These are phyloP conservation scores for Funneliformis mosseae DNA, from an alignment of 192 early-diverging fungal species.

Conservation along the genomic window DNA sequence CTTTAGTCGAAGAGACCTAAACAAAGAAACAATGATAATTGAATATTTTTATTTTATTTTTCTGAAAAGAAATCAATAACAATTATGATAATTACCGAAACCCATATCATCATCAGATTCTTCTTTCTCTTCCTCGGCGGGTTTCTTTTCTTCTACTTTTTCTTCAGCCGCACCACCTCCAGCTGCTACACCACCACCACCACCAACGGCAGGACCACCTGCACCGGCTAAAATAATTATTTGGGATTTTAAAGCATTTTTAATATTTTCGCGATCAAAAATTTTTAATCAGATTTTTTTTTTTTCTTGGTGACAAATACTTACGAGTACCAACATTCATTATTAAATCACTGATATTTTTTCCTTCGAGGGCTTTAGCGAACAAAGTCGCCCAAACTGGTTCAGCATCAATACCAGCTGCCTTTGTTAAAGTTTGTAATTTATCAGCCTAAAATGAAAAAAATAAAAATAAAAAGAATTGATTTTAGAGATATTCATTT, in stretches of 20 bases:
- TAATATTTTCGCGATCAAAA: background rate
- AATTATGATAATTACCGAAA: constrained; percentile 64
- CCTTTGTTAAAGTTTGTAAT: constrained; percentile 87
- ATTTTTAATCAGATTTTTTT: background rate
- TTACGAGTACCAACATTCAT: constrained; percentile 82
- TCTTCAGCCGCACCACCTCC: constrained; percentile 48
- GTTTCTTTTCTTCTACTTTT: constrained; percentile 48
- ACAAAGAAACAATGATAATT: constrained; percentile 2
- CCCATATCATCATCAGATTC: constrained; percentile 87
- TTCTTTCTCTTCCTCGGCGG: constrained; percentile 69
- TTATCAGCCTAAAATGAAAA: constrained; percentile 76
- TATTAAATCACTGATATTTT: constrained; percentile 87
- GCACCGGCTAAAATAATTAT: constrained; percentile 15
- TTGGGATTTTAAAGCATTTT: background rate
- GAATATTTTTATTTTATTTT: background rate
- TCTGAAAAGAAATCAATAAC: constrained; percentile 1
- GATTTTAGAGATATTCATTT: background rate
- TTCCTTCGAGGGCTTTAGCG: constrained; percentile 97
- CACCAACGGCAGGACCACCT: constrained; percentile 52
- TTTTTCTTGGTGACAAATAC: background rate
- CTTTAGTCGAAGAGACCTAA: constrained; percentile 60
- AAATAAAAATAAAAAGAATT: constrained; percentile 17
- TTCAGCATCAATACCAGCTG: constrained; percentile 90
- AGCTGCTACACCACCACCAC: constrained; percentile 41
- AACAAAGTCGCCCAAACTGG: constrained; percentile 94